Percentiles rank a stretch among this genome's conserved stretches.
phyloP scores from a whole-genome alignment of 2,329 filamentous ascomycete genomes.

The Colletotrichum magnum region DNA sequence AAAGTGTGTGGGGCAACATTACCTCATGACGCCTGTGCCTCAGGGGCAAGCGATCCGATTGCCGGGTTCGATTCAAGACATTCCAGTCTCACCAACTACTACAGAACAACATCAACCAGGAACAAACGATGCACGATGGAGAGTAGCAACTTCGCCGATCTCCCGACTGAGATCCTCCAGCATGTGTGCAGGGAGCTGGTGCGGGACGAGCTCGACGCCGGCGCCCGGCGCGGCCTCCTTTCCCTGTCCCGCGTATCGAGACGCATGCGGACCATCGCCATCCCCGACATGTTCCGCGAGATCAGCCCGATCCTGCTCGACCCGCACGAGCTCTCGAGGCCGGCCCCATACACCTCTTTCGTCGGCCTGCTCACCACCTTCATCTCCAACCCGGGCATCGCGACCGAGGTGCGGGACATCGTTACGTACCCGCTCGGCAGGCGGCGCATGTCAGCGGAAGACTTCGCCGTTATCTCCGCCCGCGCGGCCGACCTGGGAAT shows the following conservation, averaged over 20 bases:
- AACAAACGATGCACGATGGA: neutral
- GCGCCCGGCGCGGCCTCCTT: neutral
- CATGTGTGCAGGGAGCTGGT: neutral
- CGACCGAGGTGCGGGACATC: constrained; percentile 12
- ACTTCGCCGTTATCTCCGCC: neutral
- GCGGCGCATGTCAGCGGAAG: neutral
- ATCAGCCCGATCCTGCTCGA: constrained; percentile 3
- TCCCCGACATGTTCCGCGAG: neutral
- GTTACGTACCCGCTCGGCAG: neutral
- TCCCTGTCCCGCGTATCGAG: neutral
- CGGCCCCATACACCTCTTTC: neutral
- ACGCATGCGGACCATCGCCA: neutral
- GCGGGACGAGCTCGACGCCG: neutral
- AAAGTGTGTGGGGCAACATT: constrained; percentile 9
- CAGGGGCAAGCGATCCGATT: neutral
- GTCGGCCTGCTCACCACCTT: neutral
- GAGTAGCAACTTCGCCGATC: neutral
- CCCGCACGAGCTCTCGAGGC: neutral
- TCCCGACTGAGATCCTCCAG: neutral
- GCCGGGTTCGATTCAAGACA: neutral
- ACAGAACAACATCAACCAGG: neutral
- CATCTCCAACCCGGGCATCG: constrained; percentile 9
- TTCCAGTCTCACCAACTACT: neutral
- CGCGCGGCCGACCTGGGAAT: neutral
- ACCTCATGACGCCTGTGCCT: neutral